Evolutionary conservation across 495 filamentous ascomycete species (phyloP), one percentile per base, ranked within the genome.

Genomic region (Polyplosphaeria fusca): DNA sequence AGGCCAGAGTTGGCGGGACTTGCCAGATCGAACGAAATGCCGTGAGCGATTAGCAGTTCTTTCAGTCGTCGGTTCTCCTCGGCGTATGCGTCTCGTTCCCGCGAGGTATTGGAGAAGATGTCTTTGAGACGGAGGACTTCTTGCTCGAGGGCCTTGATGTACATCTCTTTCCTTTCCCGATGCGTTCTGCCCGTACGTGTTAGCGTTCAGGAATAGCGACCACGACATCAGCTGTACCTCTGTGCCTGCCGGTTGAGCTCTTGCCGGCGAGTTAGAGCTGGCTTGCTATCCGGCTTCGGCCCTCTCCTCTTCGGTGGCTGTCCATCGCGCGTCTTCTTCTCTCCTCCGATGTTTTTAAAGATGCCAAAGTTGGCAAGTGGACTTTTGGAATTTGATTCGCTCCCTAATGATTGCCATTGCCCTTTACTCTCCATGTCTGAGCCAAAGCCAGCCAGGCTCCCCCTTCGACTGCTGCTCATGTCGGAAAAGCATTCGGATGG

Each of bases 201-300:
- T 42, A 39, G 16, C 30, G n/a, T n/a, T n/a, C n/a, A n/a, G n/a
- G 30, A 35, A 35, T 35, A 35, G 30, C 14, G 30, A 7, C 7
- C 30, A 35, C 14, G 14, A 35, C 14, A 14, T 35, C 7, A 14
- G 30, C 7, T 7, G 30, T 83, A 93, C 91, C 92, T 85, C 71
- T 98, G 93, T 24, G 93, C 93, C 74, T 96, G 91, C 50, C 93
- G 82, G 68, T 98, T 98, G 43, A 96, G 73, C 67, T 98, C 93
- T 66, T 98, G 93, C 43, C 91, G 80, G 35, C 92, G 78, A n/a
- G 91, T 98, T 61, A 94, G 72, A 43, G 93, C 90, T 3, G 93
- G 93, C 64, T 95, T 96, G 74, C 88, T 94, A 69, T 97, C 93
- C 23, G 93, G 93, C 64, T 98, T 98, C 0, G 93, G 93, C 2